Evolutionary conservation across 768 basidiomycete species (phyloP), one percentile per base, ranked within the genome.

Genomic region (Ramaria sp.): DNA sequence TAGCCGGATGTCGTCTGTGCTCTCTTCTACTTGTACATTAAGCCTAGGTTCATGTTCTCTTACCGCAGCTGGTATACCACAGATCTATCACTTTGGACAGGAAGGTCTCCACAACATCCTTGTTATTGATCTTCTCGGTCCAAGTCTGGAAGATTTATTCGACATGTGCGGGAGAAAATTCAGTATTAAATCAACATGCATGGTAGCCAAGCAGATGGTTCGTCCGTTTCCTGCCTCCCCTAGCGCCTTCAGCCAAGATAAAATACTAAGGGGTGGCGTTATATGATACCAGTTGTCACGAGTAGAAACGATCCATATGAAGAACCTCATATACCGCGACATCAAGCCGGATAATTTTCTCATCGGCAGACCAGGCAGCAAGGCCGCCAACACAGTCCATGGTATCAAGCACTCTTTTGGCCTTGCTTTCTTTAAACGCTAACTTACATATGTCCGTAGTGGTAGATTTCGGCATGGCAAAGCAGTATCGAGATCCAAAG

Each of bases 311-410:
- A 97, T 99, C 53, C 96, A 99, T 71, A 95, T 97, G 72, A 98
- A 97, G 80, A 97, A 96, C 72, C 82, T 99, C 65, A 98, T 99
- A 65, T 98, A 99, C 70, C 88, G 96, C 55, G 96, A 99, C 70
- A 98, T 99, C 76, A 99, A 99, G 71, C 96, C 96, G 10, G 96
- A 98, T 75, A 99, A 99, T 72, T 99, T 99, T 70, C 80, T 99
- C 63, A 87, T 98, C 67, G 96, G 96, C 38, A 85, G 95, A 20
- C 86, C 95, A 9, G 85, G 84, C 38, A 96, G 92, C 20, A 97
- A 97, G 73, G 82, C 79, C 47, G 79, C 91, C 15, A 95, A 94
- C 62, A 68, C 61, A 27, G 63, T 65, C n/a, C 59, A 59, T 62
- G 73, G 88, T 91, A 51, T 64, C 80, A 69, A 33, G 47, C 41